Evolutionary conservation across 2,329 filamentous ascomycete genomes (phyloP), one percentile per base, ranked within the genome.

Genomic region (Colletotrichum aenigma): DNA sequence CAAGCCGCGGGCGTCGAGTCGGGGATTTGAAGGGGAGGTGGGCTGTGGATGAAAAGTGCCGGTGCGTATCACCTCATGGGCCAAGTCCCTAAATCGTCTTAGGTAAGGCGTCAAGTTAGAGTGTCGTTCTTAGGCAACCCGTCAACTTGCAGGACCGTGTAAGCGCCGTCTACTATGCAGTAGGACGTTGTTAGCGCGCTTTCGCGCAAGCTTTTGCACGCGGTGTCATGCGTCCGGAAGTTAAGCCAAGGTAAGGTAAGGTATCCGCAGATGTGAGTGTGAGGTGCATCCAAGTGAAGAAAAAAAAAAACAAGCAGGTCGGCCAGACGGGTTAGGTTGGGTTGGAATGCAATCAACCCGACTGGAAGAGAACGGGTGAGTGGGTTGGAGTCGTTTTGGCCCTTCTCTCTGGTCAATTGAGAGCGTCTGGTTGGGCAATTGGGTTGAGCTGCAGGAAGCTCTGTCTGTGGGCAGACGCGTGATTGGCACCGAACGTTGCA

Each of bases 291-390:
- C 18, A 61, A 28, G 52, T 28, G 9, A 43, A 32, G 24, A 24
- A 32, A 10, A 32, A 30, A 7, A 12, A 34, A 32, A n/a, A 15
- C 26, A 18, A 28, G 24, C 24, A 43, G 30, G 43, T 6, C 9
- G 52, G 34, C 12, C 15, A 34, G 62, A 30, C 10, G n/a, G 43
- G 43, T 52, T 62, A 38, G 62, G 26, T 61, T 52, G 36, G 58
- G 70, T 76, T 69, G 55, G 34, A 55, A 61, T 70, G 56, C 58
- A 76, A 76, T 68, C 58, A 70, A 76, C 74, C 74, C 74, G 65
- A 76, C 56, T 70, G 74, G 74, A 76, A 74, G 65, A 70, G 26
- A 7, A 24, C 10, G 16, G 36, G 9, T 10, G 69, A 68, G 65
- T 74, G 70, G 72, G 43, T n/a, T 67, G 48, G 24, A 7, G 62